A percentile compares a stretch with the other conserved stretches of the same genome.
Evolutionary conservation across 2,329 filamentous ascomycete genomes (phyloP).

Genomic region (Apiospora kogelbergensis): DNA sequence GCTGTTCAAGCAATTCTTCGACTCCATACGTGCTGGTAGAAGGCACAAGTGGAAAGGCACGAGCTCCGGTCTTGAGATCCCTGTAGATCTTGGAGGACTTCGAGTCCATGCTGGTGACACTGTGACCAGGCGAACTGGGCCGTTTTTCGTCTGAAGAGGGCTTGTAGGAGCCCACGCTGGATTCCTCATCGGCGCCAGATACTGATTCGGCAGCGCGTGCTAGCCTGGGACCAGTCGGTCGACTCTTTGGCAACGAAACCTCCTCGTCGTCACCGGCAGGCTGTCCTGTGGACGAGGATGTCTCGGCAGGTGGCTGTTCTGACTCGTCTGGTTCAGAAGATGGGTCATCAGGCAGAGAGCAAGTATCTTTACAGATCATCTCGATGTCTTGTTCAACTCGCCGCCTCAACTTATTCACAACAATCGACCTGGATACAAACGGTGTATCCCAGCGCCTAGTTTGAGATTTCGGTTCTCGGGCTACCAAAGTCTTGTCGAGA

Average conservation of each 20-base stretch:
- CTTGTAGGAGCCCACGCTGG: neutral
- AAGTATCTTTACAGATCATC: slow-evolving; percentile 52
- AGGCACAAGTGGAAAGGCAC: slow-evolving; percentile 25
- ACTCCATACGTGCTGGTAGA: slow-evolving; percentile 9
- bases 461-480: slow-evolving; percentile 27
- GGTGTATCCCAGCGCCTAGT: slow-evolving; percentile 29
- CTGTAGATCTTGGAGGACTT: neutral
- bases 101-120: neutral
- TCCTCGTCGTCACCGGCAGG: neutral
- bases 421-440: slow-evolving; percentile 37
- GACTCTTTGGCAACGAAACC: neutral
- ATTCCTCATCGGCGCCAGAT: neutral
- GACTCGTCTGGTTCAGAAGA: neutral
- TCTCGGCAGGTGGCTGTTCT: neutral
- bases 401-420: slow-evolving; percentile 42
- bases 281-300: neutral
- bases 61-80: slow-evolving; percentile 20
- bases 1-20: neutral
- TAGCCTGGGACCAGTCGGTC: neutral
- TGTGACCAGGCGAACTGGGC: neutral
- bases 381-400: slow-evolving; percentile 49
- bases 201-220: neutral
- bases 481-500: slow-evolving; percentile 47
- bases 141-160: neutral
- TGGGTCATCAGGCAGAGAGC: slow-evolving; percentile 38